Percentiles rank a stretch among this genome's conserved stretches.
These are phyloP conservation scores for Colletotrichum lentis DNA, from an alignment of 2,329 filamentous ascomycete species.

Conservation along the genomic window DNA sequence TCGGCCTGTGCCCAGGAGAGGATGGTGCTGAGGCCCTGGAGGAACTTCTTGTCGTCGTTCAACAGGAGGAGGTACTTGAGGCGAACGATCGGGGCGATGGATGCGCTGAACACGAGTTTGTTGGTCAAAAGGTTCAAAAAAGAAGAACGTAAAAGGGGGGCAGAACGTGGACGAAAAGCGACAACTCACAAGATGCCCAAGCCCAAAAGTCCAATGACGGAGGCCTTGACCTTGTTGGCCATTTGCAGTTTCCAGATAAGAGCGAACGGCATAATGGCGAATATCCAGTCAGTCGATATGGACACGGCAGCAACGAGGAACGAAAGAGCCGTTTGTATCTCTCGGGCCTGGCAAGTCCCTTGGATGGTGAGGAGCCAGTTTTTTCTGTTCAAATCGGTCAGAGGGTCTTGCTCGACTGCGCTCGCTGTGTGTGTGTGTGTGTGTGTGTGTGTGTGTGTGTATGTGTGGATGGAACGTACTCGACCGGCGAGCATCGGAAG, in stretches of 20 bases:
- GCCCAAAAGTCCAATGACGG: constrained; percentile 28
- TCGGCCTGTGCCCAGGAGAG: constrained; percentile 34
- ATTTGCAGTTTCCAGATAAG: constrained; percentile 34
- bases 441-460: too few relatives aligned
- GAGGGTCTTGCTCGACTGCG: too few relatives aligned
- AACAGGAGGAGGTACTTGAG: constrained; percentile 31
- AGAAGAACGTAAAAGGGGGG: too few relatives aligned
- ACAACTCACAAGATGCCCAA: constrained; percentile 29
- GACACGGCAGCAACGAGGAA: constrained; percentile 33
- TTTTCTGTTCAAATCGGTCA: constrained; percentile 5
- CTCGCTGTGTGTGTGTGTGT: too few relatives aligned
- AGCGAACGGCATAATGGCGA: constrained; percentile 29
- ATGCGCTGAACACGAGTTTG: constrained; percentile 11
- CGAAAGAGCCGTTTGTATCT: constrained; percentile 28
- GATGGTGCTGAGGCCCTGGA: constrained; percentile 24
- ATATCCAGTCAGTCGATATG: constrained; percentile 34
- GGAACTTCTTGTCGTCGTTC: constrained; percentile 32
- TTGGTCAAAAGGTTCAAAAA: neutral
- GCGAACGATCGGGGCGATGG: constrained; percentile 31
- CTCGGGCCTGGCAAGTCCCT: constrained; percentile 21
- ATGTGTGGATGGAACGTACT: neutral
- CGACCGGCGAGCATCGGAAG: constrained; percentile 31
- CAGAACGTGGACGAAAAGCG: too few relatives aligned
- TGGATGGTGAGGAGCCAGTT: constrained; percentile 18
- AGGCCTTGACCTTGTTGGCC: constrained; percentile 24